Percentiles rank a stretch among this genome's conserved stretches.
Evolutionary conservation across 768 basidiomycete species (phyloP).

Genomic region (Mycena indigotica): DNA sequence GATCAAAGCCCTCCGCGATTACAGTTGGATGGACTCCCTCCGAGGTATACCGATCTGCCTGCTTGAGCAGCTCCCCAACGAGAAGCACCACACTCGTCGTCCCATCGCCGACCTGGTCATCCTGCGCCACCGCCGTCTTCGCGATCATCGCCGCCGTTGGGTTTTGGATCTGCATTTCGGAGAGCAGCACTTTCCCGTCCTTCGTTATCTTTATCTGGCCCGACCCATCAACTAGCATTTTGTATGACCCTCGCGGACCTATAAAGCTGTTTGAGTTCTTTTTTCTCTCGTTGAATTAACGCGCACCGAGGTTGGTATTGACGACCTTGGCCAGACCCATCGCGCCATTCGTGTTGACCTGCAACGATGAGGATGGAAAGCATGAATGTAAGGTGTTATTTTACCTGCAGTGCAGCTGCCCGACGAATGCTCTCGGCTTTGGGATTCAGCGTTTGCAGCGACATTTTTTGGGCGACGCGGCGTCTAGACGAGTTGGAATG

Average conservation of each 20-base stretch:
- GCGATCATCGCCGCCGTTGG: slow-evolving; percentile 99
- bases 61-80: slow-evolving; percentile 94
- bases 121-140: slow-evolving; percentile 96
- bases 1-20: slow-evolving; percentile 92
- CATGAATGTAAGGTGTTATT: slow-evolving; percentile 13
- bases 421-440: slow-evolving; percentile 92
- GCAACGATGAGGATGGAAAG: slow-evolving; percentile 25
- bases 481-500: not conserved
- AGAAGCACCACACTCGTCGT: slow-evolving; percentile 96
- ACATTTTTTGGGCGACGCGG: not conserved
- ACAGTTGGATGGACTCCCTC: slow-evolving; percentile 99
- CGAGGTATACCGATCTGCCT: slow-evolving; percentile 95
- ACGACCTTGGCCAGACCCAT: slow-evolving; percentile 98
- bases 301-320: slow-evolving; percentile 90
- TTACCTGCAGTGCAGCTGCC: slow-evolving; percentile 90
- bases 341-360: slow-evolving; percentile 93
- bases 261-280: slow-evolving; percentile 14
- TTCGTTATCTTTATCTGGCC: slow-evolving; percentile 99
- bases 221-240: slow-evolving; percentile 98
- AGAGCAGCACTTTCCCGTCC: slow-evolving; percentile 96
- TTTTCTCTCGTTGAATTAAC: no score
- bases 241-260: slow-evolving; percentile 97
- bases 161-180: slow-evolving; percentile 99
- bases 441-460: slow-evolving; percentile 61
- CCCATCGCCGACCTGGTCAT: slow-evolving; percentile 98